phyloP scores from a whole-genome alignment of 345 rosid genomes.

The Eucalyptus erythrocorys region DNA sequence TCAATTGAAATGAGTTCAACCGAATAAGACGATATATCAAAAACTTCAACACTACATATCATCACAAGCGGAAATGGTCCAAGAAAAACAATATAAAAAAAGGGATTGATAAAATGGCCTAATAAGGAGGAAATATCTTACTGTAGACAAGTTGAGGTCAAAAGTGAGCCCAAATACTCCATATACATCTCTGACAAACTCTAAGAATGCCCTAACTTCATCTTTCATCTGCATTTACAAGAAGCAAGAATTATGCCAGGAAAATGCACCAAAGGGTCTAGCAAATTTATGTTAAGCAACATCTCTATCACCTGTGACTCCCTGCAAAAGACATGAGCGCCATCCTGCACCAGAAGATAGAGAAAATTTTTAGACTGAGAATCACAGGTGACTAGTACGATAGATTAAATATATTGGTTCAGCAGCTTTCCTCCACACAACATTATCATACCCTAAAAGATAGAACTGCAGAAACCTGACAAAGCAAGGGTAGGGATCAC shows the following conservation, averaged over 20 bases:
- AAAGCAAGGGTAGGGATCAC: not conserved
- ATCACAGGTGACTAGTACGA: fast-evolving
- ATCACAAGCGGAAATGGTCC: fast-evolving
- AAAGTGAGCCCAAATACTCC: conserved; percentile 71
- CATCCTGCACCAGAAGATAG: not conserved
- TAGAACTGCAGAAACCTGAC: fast-evolving
- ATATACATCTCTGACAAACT: conserved; percentile 64
- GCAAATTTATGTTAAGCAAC: not conserved
- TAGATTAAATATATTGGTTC: not conserved
- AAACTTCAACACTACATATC: not conserved
- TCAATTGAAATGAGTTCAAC: not conserved
- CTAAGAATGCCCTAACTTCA: conserved; percentile 73
- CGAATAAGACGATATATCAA: not conserved
- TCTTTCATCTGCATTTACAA: conserved; percentile 53
- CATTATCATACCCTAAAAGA: not conserved
- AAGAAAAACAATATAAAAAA: not conserved
- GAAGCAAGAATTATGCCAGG: not conserved
- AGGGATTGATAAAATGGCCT: not conserved
- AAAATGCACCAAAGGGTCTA: not conserved
- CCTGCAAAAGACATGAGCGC: not conserved
- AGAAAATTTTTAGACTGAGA: not conserved
- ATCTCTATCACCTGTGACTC: not conserved
- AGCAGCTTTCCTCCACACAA: not conserved
- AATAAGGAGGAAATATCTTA: conserved; percentile 2
- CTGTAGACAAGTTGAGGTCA: conserved; percentile 87